phyloP scores from a whole-genome alignment of 2,329 filamentous ascomycete genomes.

The Kalaharituber pfeilii region DNA sequence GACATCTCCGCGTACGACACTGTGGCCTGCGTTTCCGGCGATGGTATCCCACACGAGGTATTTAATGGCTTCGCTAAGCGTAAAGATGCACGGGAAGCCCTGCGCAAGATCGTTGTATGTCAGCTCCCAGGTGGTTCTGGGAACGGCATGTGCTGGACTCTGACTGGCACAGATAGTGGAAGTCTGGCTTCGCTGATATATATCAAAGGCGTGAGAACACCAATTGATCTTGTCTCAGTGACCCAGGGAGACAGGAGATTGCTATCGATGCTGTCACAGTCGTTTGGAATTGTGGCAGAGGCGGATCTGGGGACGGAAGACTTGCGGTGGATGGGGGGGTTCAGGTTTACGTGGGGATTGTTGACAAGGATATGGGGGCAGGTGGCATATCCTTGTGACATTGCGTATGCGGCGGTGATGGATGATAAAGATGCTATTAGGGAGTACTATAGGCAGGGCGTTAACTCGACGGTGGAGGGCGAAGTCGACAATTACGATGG shows the following conservation, averaged over 20 bases:
- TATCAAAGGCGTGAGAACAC: slow-evolving; percentile 65
- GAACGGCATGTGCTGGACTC: slow-evolving; percentile 81
- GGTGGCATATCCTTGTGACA: slow-evolving; percentile 71
- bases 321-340: slow-evolving; percentile 78
- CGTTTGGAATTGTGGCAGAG: slow-evolving; percentile 78
- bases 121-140: slow-evolving; percentile 86
- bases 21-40: slow-evolving; percentile 75
- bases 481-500: slow-evolving; percentile 26
- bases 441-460: slow-evolving; percentile 47
- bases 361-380: slow-evolving; percentile 58
- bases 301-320: slow-evolving; percentile 78
- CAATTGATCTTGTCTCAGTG: slow-evolving; percentile 70
- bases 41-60: slow-evolving; percentile 80
- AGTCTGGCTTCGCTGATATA: slow-evolving; percentile 64
- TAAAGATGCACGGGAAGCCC: slow-evolving; percentile 53
- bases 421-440: slow-evolving; percentile 57
- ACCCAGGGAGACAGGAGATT: slow-evolving; percentile 60
- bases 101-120: slow-evolving; percentile 61
- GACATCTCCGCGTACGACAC: slow-evolving; percentile 71
- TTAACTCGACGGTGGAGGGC: slow-evolving; percentile 17
- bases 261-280: slow-evolving; percentile 80
- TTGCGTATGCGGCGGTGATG: slow-evolving; percentile 60
- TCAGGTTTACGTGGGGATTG: slow-evolving; percentile 72
- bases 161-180: slow-evolving; percentile 62
- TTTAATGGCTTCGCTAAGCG: slow-evolving; percentile 81